Conservation (phyloP, 2,329 filamentous ascomycete species). For the Fusarium guadeloupense region DNA sequence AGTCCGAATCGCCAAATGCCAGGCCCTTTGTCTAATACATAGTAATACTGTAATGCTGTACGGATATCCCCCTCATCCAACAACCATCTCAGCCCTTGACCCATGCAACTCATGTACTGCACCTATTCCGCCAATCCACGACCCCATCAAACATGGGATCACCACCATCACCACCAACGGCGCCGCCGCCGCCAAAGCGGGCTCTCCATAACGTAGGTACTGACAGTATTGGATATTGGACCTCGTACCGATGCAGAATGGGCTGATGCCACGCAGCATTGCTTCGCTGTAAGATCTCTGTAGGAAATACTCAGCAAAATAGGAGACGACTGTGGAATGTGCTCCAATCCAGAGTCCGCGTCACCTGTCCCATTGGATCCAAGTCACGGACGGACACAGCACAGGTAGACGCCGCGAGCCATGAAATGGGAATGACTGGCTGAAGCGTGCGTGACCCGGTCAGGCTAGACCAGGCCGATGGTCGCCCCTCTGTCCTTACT, state of each 20-base stretch:
- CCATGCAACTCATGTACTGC: slow-evolving; percentile 10
- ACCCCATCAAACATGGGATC: slow-evolving; percentile 13
- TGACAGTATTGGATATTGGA: slow-evolving; percentile 11
- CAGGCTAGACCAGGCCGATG: slow-evolving; percentile 33
- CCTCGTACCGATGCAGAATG: slow-evolving; percentile 34
- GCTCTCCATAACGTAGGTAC: slow-evolving; percentile 15
- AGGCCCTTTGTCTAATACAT: slow-evolving; percentile 21
- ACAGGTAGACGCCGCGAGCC: slow-evolving; percentile 22
- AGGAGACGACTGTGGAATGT: slow-evolving; percentile 30
- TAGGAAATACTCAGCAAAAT: slow-evolving; percentile 11
- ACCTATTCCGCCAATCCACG: slow-evolving; percentile 36
- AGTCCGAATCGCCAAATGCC: slow-evolving; percentile 1
- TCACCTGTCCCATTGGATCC: slow-evolving; percentile 36
- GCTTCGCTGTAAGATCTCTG: too few species aligned
- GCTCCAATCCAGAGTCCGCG: slow-evolving; percentile 30
- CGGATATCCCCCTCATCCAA: slow-evolving; percentile 13
- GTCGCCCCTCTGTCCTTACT: slow-evolving; percentile 34
- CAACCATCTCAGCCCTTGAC: slow-evolving; percentile 8
- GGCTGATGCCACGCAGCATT: slow-evolving; percentile 28
- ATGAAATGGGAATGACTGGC: slow-evolving; percentile 37
- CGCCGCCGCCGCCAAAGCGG: slow-evolving; percentile 24
- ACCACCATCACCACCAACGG: slow-evolving; percentile 23
- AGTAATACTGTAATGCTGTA: slow-evolving; percentile 12
- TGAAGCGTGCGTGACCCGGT: slow-evolving; percentile 34
- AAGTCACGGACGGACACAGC: slow-evolving; percentile 24